Percentiles rank a stretch among this genome's conserved stretches.
Conservation (phyloP, 805 yeast genomes). For the Metahyphopichia silvanorum region DNA sequence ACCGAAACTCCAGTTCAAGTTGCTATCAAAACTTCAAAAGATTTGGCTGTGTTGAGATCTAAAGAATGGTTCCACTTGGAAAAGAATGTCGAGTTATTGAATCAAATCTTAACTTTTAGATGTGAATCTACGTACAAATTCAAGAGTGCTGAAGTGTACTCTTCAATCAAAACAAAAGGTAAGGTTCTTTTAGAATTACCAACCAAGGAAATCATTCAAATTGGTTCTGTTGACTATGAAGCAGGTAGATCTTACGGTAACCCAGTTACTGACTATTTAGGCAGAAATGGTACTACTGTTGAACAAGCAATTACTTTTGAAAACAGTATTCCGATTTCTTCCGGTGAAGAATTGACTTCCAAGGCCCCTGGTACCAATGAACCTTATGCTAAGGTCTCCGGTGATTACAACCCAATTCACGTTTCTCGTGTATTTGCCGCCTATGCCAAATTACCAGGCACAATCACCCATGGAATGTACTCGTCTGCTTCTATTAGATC, state of each 20-base stretch:
- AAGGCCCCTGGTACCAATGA: conserved; percentile 96
- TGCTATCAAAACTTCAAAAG: conserved; percentile 69
- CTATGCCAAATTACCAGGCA: conserved; percentile 93
- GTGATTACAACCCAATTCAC: conserved; percentile 98
- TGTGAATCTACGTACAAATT: conserved; percentile 79
- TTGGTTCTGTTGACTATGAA: conserved; percentile 81
- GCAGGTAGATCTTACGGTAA: conserved; percentile 95
- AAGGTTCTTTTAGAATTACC: conserved; percentile 84
- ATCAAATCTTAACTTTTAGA: conserved; percentile 83
- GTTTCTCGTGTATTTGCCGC: conserved; percentile 92
- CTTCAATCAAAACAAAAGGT: conserved; percentile 82
- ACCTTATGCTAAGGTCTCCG: conserved; percentile 95
- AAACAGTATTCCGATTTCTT: conserved; percentile 80
- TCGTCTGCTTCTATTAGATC: conserved; percentile 94
- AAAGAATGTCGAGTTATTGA: conserved; percentile 63
- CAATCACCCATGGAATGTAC: conserved; percentile 99
- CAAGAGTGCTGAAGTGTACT: conserved; percentile 71
- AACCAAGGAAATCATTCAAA: conserved; percentile 80
- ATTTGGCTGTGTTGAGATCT: conserved; percentile 87
- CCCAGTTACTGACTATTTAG: conserved; percentile 92
- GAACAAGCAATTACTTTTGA: conserved; percentile 93
- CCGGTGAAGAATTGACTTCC: conserved; percentile 56
- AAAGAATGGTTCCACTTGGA: conserved; percentile 97
- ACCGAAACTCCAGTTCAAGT: conserved; percentile 86
- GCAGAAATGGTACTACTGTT: conserved; percentile 87